Evolutionary conservation across 768 basidiomycete genomes (phyloP), one percentile per base, ranked within the genome.

Genomic region (Lactarius hengduanensis): DNA sequence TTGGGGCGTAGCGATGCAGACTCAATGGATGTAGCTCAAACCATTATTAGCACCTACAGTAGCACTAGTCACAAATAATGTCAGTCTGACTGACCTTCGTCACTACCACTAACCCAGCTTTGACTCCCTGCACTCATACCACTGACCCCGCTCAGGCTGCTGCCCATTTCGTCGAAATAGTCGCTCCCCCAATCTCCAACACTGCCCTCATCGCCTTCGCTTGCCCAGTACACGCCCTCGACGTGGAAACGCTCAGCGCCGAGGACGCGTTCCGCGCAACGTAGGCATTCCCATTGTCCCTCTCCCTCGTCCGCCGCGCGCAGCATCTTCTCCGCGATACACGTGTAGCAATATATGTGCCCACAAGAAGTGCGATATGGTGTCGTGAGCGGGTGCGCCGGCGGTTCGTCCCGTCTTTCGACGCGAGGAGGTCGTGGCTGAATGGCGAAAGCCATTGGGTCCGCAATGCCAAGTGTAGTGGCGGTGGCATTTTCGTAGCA

Each of bases 341-440:
- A 99, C 71, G 90, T 88, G 76, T 98, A 99, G 77, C 97, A 98
- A 78, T 96, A 99, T 16, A 84, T 75, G 73, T 97, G 94, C 8
- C 86, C 89, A 68, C 92, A 95, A 36, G 88, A 87, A 40, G 94
- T 87, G 59, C 89, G 77, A 73, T 96, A 98, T 0, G 96, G 89
- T 54, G 86, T 89, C 72, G 89, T 82, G 68, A 96, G 85, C 3
- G 92, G 90, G 72, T 86, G 80, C 38, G 81, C 70, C 4, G 86
- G 83, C 28, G 84, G 81, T 62, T 80, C 81, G 28, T 76, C 76
- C 41, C 78, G 80, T 7, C 63, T 67, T 20, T 73, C 70, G 22
- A 73, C 65, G 32, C 59, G 73, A 34, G 61, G n/a, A 18, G 67
- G 64, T 40, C 64, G 63, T 41, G 73, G 62, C 1, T 72, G 61